A percentile compares a stretch with the other conserved stretches of the same genome.
Conservation (phyloP, 495 filamentous ascomycete species). For the Penicillium macrosclerotiorum region DNA sequence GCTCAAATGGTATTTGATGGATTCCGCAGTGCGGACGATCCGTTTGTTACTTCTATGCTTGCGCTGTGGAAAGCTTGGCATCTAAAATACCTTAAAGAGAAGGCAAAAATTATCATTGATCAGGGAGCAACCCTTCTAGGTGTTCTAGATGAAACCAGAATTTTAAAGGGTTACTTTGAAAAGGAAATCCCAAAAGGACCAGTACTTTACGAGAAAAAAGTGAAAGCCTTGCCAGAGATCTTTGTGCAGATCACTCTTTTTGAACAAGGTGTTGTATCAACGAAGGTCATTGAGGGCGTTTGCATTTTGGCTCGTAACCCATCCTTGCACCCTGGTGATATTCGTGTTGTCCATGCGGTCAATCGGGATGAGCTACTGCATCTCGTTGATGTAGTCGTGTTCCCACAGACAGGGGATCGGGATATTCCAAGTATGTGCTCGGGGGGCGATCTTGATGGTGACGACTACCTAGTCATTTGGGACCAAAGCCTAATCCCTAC, state of each 20-base stretch:
- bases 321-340: conserved; percentile 90
- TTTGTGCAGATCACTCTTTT: conserved; percentile 74
- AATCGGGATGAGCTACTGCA: conserved; percentile 70
- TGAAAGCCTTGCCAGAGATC: conserved; percentile 70
- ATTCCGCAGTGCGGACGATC: conserved; percentile 73
- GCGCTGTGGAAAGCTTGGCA: conserved; percentile 80
- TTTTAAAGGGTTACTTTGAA: conserved; percentile 57
- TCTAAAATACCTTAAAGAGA: conserved; percentile 84
- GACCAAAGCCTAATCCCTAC: conserved; percentile 70
- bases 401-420: conserved; percentile 80
- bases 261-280: conserved; percentile 45
- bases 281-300: conserved; percentile 68
- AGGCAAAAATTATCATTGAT: conserved; percentile 79
- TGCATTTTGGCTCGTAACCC: conserved; percentile 91
- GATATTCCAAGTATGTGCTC: conserved; percentile 92
- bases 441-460: conserved; percentile 92
- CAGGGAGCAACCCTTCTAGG: conserved; percentile 87
- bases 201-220: conserved; percentile 25
- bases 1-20: conserved; percentile 74
- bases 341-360: conserved; percentile 84
- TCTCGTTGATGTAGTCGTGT: conserved; percentile 79
- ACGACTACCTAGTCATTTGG: conserved; percentile 96
- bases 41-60: conserved; percentile 75
- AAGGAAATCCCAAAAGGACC: background rate
- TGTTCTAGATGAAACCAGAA: conserved; percentile 79